These are phyloP conservation scores for Metarhizium brunneum DNA, from an alignment of 2,329 filamentous ascomycete genomes.

Conservation along the genomic window DNA sequence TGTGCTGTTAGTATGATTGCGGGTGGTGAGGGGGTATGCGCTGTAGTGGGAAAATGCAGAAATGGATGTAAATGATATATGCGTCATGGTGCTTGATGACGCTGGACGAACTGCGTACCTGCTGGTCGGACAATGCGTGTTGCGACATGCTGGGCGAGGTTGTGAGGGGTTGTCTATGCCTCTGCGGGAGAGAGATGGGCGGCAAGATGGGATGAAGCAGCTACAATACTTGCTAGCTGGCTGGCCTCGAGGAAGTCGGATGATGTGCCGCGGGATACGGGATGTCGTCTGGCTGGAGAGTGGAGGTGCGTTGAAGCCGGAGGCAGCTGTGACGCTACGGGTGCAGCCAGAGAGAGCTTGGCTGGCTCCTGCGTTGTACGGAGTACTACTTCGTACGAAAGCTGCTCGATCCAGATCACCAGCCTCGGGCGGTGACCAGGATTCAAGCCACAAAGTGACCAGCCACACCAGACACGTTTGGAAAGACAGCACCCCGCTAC, in stretches of 20 bases:
- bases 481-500: conserved; percentile 4
- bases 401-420: no score
- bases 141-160: conserved; percentile 66
- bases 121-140: conserved; percentile 96
- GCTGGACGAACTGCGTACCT: conserved; percentile 48
- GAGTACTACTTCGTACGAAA: no score
- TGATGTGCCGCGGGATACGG: background rate
- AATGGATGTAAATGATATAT: conserved; percentile 7
- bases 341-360: conserved; percentile 1
- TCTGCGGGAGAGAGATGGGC: conserved; percentile 13
- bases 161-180: conserved; percentile 4
- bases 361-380: background rate
- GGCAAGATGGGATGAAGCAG: conserved; percentile 6
- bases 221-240: background rate
- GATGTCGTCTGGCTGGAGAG: conserved; percentile 7
- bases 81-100: conserved; percentile 8
- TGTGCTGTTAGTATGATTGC: background rate
- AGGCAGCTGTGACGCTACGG: conserved; percentile 20
- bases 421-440: no score
- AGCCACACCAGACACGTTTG: conserved; percentile 1
- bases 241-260: background rate
- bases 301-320: conserved; percentile 7
- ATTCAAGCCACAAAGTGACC: background rate
- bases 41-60: background rate
- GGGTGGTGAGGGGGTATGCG: background rate